These are phyloP conservation scores for Candida michaelii DNA, from an alignment of 805 yeast species.

Conservation along the genomic window DNA sequence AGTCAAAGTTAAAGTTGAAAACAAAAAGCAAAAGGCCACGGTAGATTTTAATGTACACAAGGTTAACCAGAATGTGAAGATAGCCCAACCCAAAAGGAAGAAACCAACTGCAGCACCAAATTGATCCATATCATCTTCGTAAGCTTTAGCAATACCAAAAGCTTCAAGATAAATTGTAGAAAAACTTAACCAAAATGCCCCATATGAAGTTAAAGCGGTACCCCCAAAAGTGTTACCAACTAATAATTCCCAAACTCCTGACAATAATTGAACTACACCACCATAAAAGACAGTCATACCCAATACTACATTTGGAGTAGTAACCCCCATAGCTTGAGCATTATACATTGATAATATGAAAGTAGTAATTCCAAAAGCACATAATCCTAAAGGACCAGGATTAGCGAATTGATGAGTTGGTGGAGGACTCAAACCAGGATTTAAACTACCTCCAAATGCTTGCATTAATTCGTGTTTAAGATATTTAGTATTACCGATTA, in stretches of 20 bases:
- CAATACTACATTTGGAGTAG: conserved; percentile 53
- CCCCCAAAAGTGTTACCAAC: conserved; percentile 69
- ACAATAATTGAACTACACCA: conserved; percentile 58
- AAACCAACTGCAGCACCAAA: conserved; percentile 34
- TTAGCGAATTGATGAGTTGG: conserved; percentile 64
- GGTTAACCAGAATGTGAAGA: conserved; percentile 39
- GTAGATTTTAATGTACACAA: conserved; percentile 40
- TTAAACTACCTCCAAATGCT: conserved; percentile 41
- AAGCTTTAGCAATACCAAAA: conserved; percentile 35
- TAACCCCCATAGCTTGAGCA: conserved; percentile 56
- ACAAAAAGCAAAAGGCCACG: conserved; percentile 33
- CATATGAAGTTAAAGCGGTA: conserved; percentile 59
- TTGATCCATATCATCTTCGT: conserved; percentile 26
- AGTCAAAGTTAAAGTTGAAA: conserved; percentile 30
- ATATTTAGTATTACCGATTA: conserved; percentile 35
- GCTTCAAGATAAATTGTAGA: conserved; percentile 30
- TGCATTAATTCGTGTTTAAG: conserved; percentile 39
- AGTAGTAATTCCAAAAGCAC: conserved; percentile 64
- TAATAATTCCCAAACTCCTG: conserved; percentile 69
- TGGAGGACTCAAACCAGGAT: conserved; percentile 33
- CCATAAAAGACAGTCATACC: conserved; percentile 66
- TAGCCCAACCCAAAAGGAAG: conserved; percentile 39
- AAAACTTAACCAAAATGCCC: conserved; percentile 38
- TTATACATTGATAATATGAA: conserved; percentile 59
- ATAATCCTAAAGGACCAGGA: conserved; percentile 67